phyloP scores from a whole-genome alignment of 768 basidiomycete species.

The Boletus bicolor region DNA sequence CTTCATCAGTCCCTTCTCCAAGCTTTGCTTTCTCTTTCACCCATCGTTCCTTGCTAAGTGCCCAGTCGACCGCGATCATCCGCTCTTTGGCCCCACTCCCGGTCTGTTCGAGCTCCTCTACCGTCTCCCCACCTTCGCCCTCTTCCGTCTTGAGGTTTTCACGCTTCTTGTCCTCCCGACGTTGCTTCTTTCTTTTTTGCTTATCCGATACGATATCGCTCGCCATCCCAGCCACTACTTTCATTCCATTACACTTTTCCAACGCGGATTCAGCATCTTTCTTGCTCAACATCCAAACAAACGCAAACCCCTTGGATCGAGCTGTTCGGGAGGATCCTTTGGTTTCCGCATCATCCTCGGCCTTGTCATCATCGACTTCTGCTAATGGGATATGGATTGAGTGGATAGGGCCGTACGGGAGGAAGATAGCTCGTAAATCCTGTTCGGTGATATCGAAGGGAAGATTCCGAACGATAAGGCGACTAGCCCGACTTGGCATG shows the following conservation, averaged over 20 bases:
- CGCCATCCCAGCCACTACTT: conserved; percentile 61
- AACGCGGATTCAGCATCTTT: conserved; percentile 84
- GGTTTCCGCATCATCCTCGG: conserved; percentile 30
- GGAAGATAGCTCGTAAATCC: conserved; percentile 82
- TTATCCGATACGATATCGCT: conserved; percentile 54
- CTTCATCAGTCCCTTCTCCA: conserved; percentile 27
- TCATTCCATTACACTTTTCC: conserved; percentile 74
- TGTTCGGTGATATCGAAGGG: conserved; percentile 80
- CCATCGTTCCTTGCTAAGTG: conserved; percentile 91
- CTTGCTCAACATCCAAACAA: conserved; percentile 88
- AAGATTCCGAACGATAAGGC: conserved; percentile 89
- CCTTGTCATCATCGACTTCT: conserved; percentile 26
- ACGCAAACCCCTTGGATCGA: conserved; percentile 81
- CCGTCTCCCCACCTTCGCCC: conserved; percentile 37
- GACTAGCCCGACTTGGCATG: conserved; percentile 66
- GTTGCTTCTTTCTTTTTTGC: conserved; percentile 65
- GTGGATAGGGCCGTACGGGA: conserved; percentile 83
- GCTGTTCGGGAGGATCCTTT: conserved; percentile 11
- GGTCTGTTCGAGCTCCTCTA: conserved; percentile 32
- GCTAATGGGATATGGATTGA: conserved; percentile 74
- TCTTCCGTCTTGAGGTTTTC: conserved; percentile 28
- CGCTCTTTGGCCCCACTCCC: conserved; percentile 46
- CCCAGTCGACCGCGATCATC: conserved; percentile 93
- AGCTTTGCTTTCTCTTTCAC: conserved; percentile 69
- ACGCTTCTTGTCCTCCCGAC: conserved; percentile 48